Percentiles rank a stretch among this genome's conserved stretches.
These are phyloP conservation scores for Cladosporium sp. DNA, from an alignment of 2,329 filamentous ascomycete genomes.

Conservation along the genomic window DNA sequence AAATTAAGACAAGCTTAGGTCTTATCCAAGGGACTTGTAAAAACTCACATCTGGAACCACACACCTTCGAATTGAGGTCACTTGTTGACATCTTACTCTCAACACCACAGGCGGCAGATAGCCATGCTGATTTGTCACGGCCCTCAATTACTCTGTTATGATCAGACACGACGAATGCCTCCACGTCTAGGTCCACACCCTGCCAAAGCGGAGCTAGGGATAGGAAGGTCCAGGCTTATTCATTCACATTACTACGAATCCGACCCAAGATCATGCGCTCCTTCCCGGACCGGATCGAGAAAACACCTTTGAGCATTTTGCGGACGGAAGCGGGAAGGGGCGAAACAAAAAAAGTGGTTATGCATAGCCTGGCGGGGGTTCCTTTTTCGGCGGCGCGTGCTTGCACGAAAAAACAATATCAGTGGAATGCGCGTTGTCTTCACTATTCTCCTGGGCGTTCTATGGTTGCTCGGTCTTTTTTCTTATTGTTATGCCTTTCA, in stretches of 20 bases:
- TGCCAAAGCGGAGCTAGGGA: background rate
- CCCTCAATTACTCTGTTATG: background rate
- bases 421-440: background rate
- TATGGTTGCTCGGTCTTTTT: background rate
- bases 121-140: background rate
- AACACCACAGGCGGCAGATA: background rate
- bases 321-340: background rate
- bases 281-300: background rate
- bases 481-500: background rate
- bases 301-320: background rate
- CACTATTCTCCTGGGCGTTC: background rate
- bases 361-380: background rate
- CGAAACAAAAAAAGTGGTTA: background rate
- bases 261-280: background rate
- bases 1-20: background rate
- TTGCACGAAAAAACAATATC: background rate
- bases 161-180: conserved; percentile 4
- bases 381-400: background rate
- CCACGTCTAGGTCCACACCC: background rate
- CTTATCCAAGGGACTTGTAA: background rate
- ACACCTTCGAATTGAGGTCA: background rate
- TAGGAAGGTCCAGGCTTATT: background rate
- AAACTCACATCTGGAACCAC: background rate
- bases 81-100: background rate
- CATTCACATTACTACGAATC: conserved; percentile 4